Percentiles rank a stretch among this genome's conserved stretches.
Conservation (phyloP, 1,139 yeast species). For the Suhomyces choctaworum region DNA sequence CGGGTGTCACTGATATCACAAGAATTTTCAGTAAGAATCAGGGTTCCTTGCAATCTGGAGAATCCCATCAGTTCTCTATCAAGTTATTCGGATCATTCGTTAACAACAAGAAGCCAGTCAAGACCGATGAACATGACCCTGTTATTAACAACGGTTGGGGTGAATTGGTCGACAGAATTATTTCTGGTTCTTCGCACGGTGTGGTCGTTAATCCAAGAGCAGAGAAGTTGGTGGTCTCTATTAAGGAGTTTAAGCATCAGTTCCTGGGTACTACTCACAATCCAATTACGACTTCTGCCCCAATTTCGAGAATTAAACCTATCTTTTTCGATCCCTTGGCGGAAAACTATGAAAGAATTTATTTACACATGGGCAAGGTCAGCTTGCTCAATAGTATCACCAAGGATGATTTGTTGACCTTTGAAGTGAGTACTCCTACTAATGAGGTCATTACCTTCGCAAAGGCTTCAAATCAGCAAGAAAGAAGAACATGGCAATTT, state of each 20-base stretch:
- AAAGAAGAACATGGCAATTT: slow-evolving; percentile 63
- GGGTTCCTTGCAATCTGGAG: slow-evolving; percentile 60
- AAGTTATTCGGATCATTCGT: slow-evolving; percentile 72
- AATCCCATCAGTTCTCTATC: slow-evolving; percentile 69
- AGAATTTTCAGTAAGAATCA: slow-evolving; percentile 69
- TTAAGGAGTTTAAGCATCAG: slow-evolving; percentile 72
- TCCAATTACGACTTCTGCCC: slow-evolving; percentile 45
- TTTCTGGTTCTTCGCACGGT: slow-evolving; percentile 74
- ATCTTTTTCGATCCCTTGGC: slow-evolving; percentile 65
- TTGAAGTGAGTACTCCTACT: slow-evolving; percentile 49
- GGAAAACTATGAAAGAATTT: slow-evolving; percentile 59
- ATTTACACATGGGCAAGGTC: slow-evolving; percentile 57
- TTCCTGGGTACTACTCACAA: slow-evolving; percentile 38
- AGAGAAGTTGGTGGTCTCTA: slow-evolving; percentile 65
- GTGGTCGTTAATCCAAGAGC: slow-evolving; percentile 84
- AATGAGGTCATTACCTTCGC: slow-evolving; percentile 55
- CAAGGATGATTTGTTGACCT: slow-evolving; percentile 45
- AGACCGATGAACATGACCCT: slow-evolving; percentile 22
- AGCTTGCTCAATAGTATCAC: slow-evolving; percentile 32
- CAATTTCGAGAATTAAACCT: slow-evolving; percentile 63
- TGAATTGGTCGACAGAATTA: slow-evolving; percentile 75
- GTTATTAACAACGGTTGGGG: slow-evolving; percentile 81
- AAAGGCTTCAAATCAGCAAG: slow-evolving; percentile 66
- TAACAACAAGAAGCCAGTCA: slow-evolving; percentile 32
- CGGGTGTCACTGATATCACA: slow-evolving; percentile 85